phyloP scores from a whole-genome alignment of 2,329 filamentous ascomycete genomes.

The Colletotrichum orbiculare region DNA sequence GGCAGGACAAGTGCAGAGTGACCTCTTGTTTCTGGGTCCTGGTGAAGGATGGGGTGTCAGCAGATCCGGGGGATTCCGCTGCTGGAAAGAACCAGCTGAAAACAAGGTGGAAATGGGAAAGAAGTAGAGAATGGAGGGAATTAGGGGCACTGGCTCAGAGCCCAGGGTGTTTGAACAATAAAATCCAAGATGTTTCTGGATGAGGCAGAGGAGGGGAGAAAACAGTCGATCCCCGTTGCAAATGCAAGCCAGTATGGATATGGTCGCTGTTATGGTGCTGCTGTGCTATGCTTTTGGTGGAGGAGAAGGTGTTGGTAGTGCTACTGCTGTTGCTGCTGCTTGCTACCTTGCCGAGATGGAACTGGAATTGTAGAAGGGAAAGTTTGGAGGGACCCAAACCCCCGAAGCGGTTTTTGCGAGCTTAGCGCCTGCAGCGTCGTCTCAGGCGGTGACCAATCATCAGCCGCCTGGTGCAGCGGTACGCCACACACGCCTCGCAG shows the following conservation, averaged over 20 bases:
- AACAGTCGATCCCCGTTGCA: constrained; percentile 7
- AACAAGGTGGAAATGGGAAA: constrained; percentile 6
- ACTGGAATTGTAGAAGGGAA: constrained; percentile 34
- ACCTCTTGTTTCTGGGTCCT: constrained; percentile 11
- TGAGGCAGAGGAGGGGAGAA: neutral
- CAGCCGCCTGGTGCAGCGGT: constrained; percentile 37
- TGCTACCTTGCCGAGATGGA: constrained; percentile 9
- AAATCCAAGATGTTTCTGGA: too few relatives aligned
- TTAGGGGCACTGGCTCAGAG: neutral
- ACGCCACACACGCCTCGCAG: constrained; percentile 43
- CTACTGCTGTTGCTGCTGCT: constrained; percentile 1
- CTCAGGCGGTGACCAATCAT: constrained; percentile 46
- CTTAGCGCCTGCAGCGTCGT: constrained; percentile 43
- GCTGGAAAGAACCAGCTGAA: constrained; percentile 6
- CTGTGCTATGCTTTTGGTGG: constrained; percentile 2
- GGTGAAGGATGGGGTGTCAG: constrained; percentile 25
- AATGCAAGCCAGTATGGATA: neutral
- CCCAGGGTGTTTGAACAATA: constrained; percentile 2
- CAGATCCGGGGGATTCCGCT: constrained; percentile 22
- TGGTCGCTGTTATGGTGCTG: neutral
- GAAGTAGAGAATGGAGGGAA: neutral
- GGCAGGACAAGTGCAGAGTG: constrained; percentile 11
- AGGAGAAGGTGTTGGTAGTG: constrained; percentile 4
- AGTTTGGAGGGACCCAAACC: constrained; percentile 24
- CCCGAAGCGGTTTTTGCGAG: constrained; percentile 44